Conservation (phyloP, 2,329 filamentous ascomycete species). For the Paracorniculantispora psalliotae region DNA sequence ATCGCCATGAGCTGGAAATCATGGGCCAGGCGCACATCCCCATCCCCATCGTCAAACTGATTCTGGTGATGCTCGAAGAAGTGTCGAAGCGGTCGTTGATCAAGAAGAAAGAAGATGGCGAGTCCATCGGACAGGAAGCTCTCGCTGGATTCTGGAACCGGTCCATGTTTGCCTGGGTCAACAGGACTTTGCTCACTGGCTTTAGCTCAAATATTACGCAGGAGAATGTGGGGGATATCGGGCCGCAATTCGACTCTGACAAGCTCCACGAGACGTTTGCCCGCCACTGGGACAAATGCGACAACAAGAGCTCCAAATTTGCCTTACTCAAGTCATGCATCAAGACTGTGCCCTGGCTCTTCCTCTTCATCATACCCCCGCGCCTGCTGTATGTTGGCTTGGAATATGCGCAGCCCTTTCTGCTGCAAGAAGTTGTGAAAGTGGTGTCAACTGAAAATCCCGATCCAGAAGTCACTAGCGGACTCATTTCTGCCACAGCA, state of each 20-base stretch:
- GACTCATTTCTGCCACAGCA: not conserved
- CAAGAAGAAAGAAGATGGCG: not conserved
- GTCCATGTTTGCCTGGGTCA: not conserved
- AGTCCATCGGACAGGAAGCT: constrained; percentile 17
- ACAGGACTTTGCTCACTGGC: not conserved
- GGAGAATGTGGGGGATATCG: not conserved
- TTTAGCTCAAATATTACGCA: not conserved
- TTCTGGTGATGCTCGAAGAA: constrained; percentile 28
- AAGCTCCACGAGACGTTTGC: not conserved
- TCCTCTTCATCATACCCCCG: not conserved
- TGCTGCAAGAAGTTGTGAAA: not conserved
- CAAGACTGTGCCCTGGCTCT: not conserved
- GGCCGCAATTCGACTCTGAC: not conserved
- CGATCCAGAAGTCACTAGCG: not conserved
- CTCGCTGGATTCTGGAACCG: constrained; percentile 17
- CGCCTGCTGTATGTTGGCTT: not conserved
- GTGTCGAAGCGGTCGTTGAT: constrained; percentile 20
- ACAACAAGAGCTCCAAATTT: not conserved
- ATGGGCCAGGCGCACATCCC: constrained; percentile 25
- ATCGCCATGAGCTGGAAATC: constrained; percentile 20
- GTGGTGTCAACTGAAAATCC: not conserved
- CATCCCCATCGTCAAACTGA: constrained; percentile 22
- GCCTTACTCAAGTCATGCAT: not conserved
- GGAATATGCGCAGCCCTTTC: not conserved
- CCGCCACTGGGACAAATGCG: not conserved